Base-by-base conservation (phyloP, 1,284 basidiomycete species). In the Anthracocystis panici-leucophaei region DNA sequence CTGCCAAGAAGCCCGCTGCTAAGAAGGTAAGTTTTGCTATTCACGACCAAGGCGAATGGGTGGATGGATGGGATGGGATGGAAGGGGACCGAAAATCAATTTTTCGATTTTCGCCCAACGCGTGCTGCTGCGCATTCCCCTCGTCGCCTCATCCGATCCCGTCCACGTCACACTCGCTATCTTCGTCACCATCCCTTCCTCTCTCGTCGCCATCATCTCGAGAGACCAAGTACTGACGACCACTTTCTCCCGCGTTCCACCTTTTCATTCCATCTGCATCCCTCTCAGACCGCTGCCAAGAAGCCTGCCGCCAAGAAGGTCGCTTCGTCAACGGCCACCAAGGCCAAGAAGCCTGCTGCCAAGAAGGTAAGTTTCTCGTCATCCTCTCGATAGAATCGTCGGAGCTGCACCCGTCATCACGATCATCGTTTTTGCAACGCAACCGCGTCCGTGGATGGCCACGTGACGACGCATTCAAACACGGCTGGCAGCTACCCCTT, bases 301-400 rank as follows among this genome's bases (percentile, higher is more conserved):
- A 77, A 77, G 65, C 69, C 76, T 60, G 66, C 69, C 44, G 65
- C 73, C 48, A 80, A 77, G 73, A 77, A 78, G 78, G 63, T 70
- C 14, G 65, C 65, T 29, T 79, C 79, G 49, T 65, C 74, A 59
- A 79, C 75, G 51, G 51, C 77, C 60, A 65, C 77, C 68, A 80
- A 79, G 75, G 78, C 80, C 38, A 82, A 81, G 77, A 82, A 81
- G 81, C 79, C 80, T 50, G 75, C 74, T 53, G 72, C 77, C 52
- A 80, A 79, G 78, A 80, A 79, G 72, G 75, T 76, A 59, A 69
- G 76, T 74, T 33, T 62, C 51, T n/a, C 21, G 21, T 18, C 52
- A 29, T 20, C 48, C 23, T 12, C n/a, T 7, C 20, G n/a, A 25
- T 51, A 27, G 7, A 3, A 49, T 52, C 55, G 53, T 68, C 21